Percentiles rank a stretch among this genome's conserved stretches.
Conservation (phyloP, 2,329 filamentous ascomycete genomes). For the Penicillium olsonii region DNA sequence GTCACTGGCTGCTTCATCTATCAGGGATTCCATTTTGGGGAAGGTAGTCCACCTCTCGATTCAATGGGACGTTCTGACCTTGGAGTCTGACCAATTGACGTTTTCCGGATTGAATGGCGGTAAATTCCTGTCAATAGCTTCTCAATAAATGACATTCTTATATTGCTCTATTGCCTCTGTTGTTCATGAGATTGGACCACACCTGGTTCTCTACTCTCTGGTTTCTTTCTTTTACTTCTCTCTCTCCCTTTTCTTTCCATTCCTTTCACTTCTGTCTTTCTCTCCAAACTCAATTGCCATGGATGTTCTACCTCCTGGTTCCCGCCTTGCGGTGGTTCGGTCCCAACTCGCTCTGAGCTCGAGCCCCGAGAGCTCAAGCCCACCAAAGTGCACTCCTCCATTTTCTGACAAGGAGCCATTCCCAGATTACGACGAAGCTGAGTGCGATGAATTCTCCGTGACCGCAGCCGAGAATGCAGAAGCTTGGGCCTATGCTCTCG, state of each 20-base stretch:
- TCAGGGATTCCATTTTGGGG: slow-evolving; percentile 28
- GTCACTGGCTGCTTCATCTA: slow-evolving; percentile 25
- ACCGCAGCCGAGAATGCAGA: slow-evolving; percentile 17
- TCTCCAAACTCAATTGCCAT: slow-evolving; percentile 1
- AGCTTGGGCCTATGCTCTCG: slow-evolving; percentile 26
- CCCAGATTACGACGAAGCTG: slow-evolving; percentile 26
- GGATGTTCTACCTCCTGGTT: neutral
- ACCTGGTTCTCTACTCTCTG: neutral
- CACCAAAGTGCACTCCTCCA: neutral
- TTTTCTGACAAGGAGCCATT: slow-evolving; percentile 24
- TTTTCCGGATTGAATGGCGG: slow-evolving; percentile 34
- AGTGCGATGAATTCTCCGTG: slow-evolving; percentile 5
- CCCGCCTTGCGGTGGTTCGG: slow-evolving; percentile 10
- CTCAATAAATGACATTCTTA: neutral
- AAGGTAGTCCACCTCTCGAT: slow-evolving; percentile 34
- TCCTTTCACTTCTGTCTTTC: neutral
- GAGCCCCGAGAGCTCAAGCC: slow-evolving; percentile 6
- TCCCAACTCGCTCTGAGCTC: slow-evolving; percentile 13
- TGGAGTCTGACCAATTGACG: slow-evolving; percentile 15
- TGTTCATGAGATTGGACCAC: no score
- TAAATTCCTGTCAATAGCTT: slow-evolving; percentile 23
- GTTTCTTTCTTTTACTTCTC: neutral
- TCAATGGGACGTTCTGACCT: slow-evolving; percentile 20
- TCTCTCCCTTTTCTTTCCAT: neutral
- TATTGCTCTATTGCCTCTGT: neutral